Conservation (phyloP, 768 basidiomycete species). For the Cyclocybe aegerita region DNA sequence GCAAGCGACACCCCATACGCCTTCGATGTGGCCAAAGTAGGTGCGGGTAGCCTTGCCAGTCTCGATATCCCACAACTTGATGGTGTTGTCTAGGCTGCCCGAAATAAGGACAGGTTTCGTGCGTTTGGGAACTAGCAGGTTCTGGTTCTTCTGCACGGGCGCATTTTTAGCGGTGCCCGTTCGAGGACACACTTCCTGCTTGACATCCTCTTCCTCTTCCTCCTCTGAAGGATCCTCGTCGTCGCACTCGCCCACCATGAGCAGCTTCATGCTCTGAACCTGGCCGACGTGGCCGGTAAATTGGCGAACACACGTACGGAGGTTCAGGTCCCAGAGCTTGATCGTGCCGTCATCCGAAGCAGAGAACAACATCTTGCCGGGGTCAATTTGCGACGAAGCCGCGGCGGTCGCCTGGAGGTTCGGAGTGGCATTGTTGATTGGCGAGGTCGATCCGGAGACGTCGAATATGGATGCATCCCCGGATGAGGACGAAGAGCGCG, state of each 20-base stretch:
- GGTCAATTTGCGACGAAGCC: slow-evolving; percentile 53
- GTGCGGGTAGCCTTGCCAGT: slow-evolving; percentile 75
- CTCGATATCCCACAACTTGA: slow-evolving; percentile 95
- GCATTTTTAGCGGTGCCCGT: not conserved
- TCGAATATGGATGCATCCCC: slow-evolving; percentile 35
- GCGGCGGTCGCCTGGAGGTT: no score
- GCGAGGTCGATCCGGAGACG: slow-evolving; percentile 26
- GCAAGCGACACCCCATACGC: slow-evolving; percentile 94
- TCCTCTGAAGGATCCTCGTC: slow-evolving; percentile 23
- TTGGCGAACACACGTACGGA: slow-evolving; percentile 75
- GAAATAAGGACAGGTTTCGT: slow-evolving; percentile 81
- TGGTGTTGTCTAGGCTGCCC: slow-evolving; percentile 91
- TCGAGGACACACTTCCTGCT: not conserved
- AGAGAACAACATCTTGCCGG: slow-evolving; percentile 96
- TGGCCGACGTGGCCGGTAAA: slow-evolving; percentile 92
- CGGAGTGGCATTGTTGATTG: slow-evolving; percentile 9
- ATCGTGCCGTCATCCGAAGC: slow-evolving; percentile 95
- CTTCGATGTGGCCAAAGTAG: slow-evolving; percentile 97
- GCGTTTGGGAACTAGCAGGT: slow-evolving; percentile 21
- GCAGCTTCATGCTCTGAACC: slow-evolving; percentile 86
- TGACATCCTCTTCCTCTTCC: slow-evolving; percentile 16
- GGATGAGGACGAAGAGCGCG: slow-evolving; percentile 23
- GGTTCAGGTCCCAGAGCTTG: slow-evolving; percentile 89
- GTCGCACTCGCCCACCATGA: slow-evolving; percentile 61
- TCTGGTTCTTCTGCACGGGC: slow-evolving; percentile 1